Base-by-base conservation (phyloP, 1,284 basidiomycete species). In the Trichosporon asahii region DNA sequence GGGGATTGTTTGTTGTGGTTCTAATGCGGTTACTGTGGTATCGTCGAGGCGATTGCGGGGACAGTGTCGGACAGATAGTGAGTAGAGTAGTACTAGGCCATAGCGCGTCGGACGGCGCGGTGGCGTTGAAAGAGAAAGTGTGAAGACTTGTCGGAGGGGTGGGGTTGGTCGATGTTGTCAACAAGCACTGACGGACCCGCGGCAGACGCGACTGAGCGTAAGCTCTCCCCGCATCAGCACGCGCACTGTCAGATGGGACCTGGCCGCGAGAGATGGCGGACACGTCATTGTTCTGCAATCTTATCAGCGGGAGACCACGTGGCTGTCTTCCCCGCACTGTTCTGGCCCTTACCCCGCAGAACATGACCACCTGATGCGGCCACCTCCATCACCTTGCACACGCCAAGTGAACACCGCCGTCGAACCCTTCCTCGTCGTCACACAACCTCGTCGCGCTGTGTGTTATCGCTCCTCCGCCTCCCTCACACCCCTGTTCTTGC, bases 231-330 rank as follows among this genome's bases (percentile, higher is more conserved):
- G 57, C 57, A 31, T 61, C 63, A 49, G n/a, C 49, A 14, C 14
- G 49, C 23, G 49, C 49, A 53, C 40, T 18, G 27, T 46, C 55
- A 60, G 31, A 18, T 23, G 14, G n/a, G 18, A 11, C 40, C 37
- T 46, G 5, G n/a, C n/a, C n/a, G n/a, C n/a, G n/a, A n/a, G n/a
- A n/a, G n/a, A 33, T 21, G 1, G 31, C 8, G 12, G 21, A 55
- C 65, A 66, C 65, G 65, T 66, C 65, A 66, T 66, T 66, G 1
- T 35, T 1, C 25, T 7, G 6, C 44, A 49, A 66, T 53, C 46
- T 66, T n/a, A 66, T 53, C 31, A 31, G 18, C 9, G 6, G 6
- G 2, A n/a, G 12, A n/a, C 31, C 29, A 55, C 29, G 49, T 66
- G 27, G 63, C 18, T 3, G 11, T 15, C 4, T 61, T 31, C 57